Percentiles rank a stretch among this genome's conserved stretches.
Evolutionary conservation across 1,284 basidiomycete species (phyloP).

Genomic region (Marasmius oreades): DNA sequence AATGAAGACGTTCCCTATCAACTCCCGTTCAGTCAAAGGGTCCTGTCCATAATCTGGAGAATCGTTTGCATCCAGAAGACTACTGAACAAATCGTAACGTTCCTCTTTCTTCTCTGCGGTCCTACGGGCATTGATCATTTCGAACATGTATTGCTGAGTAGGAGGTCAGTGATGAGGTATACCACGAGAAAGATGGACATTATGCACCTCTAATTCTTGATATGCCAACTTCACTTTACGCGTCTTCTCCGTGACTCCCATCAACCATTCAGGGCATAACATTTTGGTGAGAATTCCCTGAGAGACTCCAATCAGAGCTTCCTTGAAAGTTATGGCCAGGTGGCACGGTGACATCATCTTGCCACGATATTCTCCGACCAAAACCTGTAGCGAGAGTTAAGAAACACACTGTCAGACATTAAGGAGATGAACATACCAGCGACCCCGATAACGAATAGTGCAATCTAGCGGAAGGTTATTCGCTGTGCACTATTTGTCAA

Average conservation of each 20-base stretch:
- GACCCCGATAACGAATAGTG: slow-evolving; percentile 52
- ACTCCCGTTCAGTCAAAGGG: not conserved
- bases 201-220: slow-evolving; percentile 45
- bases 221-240: slow-evolving; percentile 38
- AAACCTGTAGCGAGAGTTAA: slow-evolving; percentile 34
- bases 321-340: slow-evolving; percentile 52
- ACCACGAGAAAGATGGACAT: too few relatives aligned
- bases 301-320: slow-evolving; percentile 47
- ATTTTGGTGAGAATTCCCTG: slow-evolving; percentile 40
- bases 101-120: not conserved
- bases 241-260: slow-evolving; percentile 36
- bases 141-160: not conserved
- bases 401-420: not conserved
- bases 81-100: slow-evolving; percentile 2
- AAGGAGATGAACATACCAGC: slow-evolving; percentile 35
- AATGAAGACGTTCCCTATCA: slow-evolving; percentile 3
- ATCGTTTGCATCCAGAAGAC: slow-evolving; percentile 3
- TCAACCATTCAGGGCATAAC: slow-evolving; percentile 41
- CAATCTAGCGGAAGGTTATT: slow-evolving; percentile 34
- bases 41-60: not conserved
- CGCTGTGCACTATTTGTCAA: not conserved
- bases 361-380: slow-evolving; percentile 49
- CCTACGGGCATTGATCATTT: not conserved
- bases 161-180: not conserved
- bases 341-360: slow-evolving; percentile 37